Percentiles rank a stretch among this genome's conserved stretches.
Evolutionary conservation across 441 rosid species (phyloP).

Genomic region (Arabidopsis hybrid): DNA sequence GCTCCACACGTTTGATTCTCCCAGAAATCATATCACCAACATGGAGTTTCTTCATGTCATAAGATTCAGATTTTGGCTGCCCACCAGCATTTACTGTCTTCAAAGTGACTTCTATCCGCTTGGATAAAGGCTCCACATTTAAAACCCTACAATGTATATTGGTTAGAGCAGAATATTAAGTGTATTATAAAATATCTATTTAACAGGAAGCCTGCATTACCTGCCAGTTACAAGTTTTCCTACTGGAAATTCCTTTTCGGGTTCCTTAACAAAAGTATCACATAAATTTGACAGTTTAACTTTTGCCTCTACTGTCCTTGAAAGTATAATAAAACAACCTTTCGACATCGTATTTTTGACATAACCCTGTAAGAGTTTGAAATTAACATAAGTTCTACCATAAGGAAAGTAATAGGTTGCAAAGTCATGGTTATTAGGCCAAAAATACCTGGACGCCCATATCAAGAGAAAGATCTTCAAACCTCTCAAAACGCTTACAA

Average conservation of each 20-base stretch:
- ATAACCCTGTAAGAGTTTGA: conserved; percentile 73
- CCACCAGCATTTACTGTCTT: conserved; percentile 54
- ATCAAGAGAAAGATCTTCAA: conserved; percentile 76
- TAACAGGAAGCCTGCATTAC: conserved; percentile 48
- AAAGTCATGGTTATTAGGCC: conserved; percentile 11
- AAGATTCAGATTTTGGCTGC: conserved; percentile 56
- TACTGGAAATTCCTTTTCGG: conserved; percentile 85
- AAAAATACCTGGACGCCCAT: conserved; percentile 71
- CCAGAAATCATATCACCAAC: conserved; percentile 77
- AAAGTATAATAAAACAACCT: conserved; percentile 89
- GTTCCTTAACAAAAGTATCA: conserved; percentile 72
- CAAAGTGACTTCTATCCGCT: conserved; percentile 90
- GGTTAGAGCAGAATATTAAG: conserved; percentile 43
- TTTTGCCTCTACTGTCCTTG: conserved; percentile 92
- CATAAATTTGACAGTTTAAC: conserved; percentile 80
- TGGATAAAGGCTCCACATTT: conserved; percentile 81
- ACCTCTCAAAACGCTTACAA: conserved; percentile 57
- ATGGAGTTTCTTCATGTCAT: conserved; percentile 61
- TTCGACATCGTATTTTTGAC: conserved; percentile 84
- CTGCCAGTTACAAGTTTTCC: conserved; percentile 91
- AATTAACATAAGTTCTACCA: conserved; percentile 30
- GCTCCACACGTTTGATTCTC: conserved; percentile 79
- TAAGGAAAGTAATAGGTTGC: conserved; percentile 11
- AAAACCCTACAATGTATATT: conserved; percentile 65
- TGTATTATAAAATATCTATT: conserved; percentile 19